These are phyloP conservation scores for Tetrahymena malaccensis DNA, from an alignment of 73 alveolate species.

Conservation along the genomic window DNA sequence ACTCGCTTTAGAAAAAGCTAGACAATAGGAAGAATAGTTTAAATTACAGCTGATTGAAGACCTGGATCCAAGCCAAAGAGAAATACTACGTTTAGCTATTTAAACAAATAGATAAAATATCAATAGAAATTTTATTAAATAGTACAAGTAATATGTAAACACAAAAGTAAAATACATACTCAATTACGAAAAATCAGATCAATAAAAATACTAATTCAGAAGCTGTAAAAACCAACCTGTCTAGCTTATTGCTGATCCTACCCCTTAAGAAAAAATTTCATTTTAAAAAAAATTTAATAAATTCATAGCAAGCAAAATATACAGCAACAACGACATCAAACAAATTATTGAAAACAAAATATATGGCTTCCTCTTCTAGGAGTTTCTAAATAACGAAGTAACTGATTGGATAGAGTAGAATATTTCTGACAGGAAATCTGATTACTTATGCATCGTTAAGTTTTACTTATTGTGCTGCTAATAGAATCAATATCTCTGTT, in stretches of 20 bases:
- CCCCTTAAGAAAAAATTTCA: neutral
- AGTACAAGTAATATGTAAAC: neutral
- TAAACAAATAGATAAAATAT: neutral
- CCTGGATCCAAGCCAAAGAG: neutral
- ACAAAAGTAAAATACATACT: neutral
- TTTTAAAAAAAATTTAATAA: neutral
- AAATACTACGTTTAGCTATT: neutral
- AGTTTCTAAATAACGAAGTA: neutral
- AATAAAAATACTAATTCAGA: neutral
- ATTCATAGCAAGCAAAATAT: neutral
- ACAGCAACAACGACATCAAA: neutral
- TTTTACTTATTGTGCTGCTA: neutral
- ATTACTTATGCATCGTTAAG: neutral
- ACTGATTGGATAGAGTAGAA: neutral
- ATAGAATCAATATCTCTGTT: neutral
- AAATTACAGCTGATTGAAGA: neutral
- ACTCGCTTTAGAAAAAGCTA: neutral
- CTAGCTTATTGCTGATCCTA: neutral
- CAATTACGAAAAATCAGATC: neutral
- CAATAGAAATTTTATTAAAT: neutral
- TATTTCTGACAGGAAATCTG: neutral
- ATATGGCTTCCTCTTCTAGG: neutral
- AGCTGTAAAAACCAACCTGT: neutral
- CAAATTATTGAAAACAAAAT: neutral
- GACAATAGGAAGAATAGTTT: neutral